A percentile compares a stretch with the other conserved stretches of the same genome.
These are phyloP conservation scores for Spizellomyces sp. DNA, from an alignment of 192 early-diverging fungal species.

Conservation along the genomic window DNA sequence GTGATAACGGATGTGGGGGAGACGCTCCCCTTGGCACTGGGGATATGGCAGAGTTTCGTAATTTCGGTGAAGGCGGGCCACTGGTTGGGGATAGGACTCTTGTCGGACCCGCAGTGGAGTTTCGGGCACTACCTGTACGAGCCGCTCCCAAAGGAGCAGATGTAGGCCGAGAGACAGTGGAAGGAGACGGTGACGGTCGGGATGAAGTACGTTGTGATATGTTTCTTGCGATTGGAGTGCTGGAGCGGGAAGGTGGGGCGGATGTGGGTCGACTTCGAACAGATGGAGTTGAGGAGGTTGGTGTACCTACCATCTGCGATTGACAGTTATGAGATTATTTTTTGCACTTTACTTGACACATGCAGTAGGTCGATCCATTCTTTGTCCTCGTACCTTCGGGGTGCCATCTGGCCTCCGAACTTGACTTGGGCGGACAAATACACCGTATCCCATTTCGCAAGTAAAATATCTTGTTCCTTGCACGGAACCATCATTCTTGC, in stretches of 20 bases:
- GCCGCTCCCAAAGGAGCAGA: too few species aligned
- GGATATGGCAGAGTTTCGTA: background rate
- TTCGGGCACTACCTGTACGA: too few species aligned
- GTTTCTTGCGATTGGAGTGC: too few species aligned
- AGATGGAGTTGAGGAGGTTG: background rate
- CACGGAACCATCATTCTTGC: slow-evolving; percentile 55
- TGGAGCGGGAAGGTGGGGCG: background rate
- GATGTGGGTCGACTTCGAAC: background rate
- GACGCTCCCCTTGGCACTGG: background rate
- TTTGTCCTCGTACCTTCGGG: background rate
- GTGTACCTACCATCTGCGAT: background rate
- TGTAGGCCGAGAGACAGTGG: too few species aligned
- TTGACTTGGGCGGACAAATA: slow-evolving; percentile 46
- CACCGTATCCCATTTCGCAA: slow-evolving; percentile 28
- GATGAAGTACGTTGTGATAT: too few species aligned
- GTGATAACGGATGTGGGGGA: too few species aligned
- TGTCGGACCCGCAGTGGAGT: background rate
- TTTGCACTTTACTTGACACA: background rate
- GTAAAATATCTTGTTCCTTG: slow-evolving; percentile 50
- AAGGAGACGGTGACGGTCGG: too few species aligned
- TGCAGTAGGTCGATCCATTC: background rate
- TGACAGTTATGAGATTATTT: background rate
- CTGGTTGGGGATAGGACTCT: background rate
- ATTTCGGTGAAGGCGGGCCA: background rate
- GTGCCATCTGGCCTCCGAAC: slow-evolving; percentile 13